phyloP scores from a whole-genome alignment of 2,329 filamentous ascomycete species.

The Aspergillus sp. region DNA sequence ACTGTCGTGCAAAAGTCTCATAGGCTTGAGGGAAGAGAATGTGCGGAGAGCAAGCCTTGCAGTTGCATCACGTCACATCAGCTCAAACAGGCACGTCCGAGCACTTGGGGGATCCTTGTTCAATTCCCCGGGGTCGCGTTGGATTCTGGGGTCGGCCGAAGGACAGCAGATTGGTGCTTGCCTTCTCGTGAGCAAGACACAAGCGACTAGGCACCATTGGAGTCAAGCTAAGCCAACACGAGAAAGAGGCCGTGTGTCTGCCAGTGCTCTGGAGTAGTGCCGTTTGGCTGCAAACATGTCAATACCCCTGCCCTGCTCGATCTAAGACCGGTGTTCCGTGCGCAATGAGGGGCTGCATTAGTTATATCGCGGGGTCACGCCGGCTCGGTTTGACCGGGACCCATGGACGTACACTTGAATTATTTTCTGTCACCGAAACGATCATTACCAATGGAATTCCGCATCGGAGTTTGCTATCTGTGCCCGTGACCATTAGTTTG shows the following conservation, averaged over 20 bases:
- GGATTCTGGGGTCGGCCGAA: neutral
- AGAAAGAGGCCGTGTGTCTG: slow-evolving; percentile 9
- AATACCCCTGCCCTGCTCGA: slow-evolving; percentile 16
- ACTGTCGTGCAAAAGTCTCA: slow-evolving; percentile 9
- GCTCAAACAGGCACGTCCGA: slow-evolving; percentile 9
- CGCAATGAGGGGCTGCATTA: slow-evolving; percentile 9
- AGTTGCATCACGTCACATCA: slow-evolving; percentile 11
- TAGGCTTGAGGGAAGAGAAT: neutral
- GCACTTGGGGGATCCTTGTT: slow-evolving; percentile 2
- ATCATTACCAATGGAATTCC: neutral
- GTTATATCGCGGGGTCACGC: slow-evolving; percentile 6
- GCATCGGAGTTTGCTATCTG: neutral
- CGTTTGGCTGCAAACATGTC: slow-evolving; percentile 19
- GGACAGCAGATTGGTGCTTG: slow-evolving; percentile 7
- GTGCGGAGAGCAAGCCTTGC: slow-evolving; percentile 8
- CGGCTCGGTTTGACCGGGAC: neutral
- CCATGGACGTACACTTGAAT: slow-evolving; percentile 2
- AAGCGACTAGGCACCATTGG: slow-evolving; percentile 1
- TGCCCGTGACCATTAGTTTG: slow-evolving; percentile 2
- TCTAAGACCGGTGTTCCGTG: slow-evolving; percentile 12
- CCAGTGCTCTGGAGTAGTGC: slow-evolving; percentile 19
- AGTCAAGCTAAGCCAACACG: slow-evolving; percentile 2
- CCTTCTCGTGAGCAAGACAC: neutral
- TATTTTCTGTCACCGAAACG: neutral
- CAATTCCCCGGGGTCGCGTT: slow-evolving; percentile 2